These are phyloP conservation scores for Tricholoma saponaceum DNA, from an alignment of 768 basidiomycete genomes.

Conservation along the genomic window DNA sequence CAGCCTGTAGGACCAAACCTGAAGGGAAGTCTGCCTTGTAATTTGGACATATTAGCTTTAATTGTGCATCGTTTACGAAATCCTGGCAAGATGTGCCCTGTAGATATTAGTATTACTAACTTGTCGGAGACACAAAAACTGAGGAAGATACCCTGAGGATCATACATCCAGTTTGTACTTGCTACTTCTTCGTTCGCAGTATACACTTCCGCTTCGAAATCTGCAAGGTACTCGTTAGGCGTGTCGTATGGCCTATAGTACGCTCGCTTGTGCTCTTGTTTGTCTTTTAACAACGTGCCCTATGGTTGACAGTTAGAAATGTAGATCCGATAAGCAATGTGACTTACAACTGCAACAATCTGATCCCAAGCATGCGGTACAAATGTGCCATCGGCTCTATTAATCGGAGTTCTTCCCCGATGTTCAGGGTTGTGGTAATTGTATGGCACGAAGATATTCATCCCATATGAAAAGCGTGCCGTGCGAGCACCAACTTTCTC, in stretches of 20 bases:
- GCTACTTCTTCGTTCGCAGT: not conserved
- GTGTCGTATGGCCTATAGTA: not conserved
- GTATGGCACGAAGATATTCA: not conserved
- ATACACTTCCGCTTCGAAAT: not conserved
- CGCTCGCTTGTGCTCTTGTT: not conserved
- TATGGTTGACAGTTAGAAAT: not conserved
- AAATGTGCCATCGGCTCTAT: not conserved
- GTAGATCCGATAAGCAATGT: not conserved
- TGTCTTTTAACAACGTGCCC: not conserved
- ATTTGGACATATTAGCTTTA: not conserved
- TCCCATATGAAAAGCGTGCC: not conserved
- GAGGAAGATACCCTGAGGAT: no score
- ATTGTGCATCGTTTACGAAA: no score
- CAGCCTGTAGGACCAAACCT: not conserved
- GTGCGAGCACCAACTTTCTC: not conserved
- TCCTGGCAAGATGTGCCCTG: no score
- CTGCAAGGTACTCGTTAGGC: not conserved
- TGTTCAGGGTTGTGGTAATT: not conserved
- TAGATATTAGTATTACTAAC: no score
- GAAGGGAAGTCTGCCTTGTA: not conserved
- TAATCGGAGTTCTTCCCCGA: not conserved
- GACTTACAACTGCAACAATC: not conserved
- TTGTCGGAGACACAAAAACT: no score
- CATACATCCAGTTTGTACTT: no score
- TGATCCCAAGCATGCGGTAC: not conserved